Evolutionary conservation across 257 asterid species (phyloP), one percentile per base, ranked within the genome.

Genomic region (Cruciata laevipes): DNA sequence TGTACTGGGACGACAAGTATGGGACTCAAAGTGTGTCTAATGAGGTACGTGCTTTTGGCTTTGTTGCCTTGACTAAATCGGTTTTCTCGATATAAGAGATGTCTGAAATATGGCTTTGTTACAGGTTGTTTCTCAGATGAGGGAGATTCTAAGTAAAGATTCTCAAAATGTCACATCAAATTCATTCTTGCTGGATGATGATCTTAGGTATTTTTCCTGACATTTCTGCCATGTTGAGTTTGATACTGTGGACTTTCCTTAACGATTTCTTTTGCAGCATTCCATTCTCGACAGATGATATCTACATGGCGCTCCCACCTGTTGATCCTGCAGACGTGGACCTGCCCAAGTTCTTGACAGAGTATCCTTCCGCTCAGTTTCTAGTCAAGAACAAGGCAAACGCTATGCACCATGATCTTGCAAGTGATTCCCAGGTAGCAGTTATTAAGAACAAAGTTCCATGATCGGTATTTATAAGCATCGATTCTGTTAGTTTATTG

Each of bases 1-100:
- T 93, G 99, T 93, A 93, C 77, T 90, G 99, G 99, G 99, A 93
- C 85, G 99, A 90, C 76, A 93, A 93, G 69, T 93, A 90, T 75
- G 99, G 99, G 73, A 93, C 99, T 63, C 99, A 90, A 73, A 93
- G 99, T 63, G 99, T 93, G 74, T 93, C 99, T 32, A 88, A 83
- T 68, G 99, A 90, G 86, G 99, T 74, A 81, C 75, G 88, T 83
- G 55, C 60, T 44, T 32, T 44, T 61, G 24, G 1, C 25, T 77
- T 76, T 53, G 42, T 37, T 56, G 1, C 65, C 71, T 47, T 7
- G 10, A 38, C 37, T 65, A 23, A 35, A 7, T 12, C 24, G 23
- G 25, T 37, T 16, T 11, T 47, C 16, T 44, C 8, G 23, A 47
- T 7, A 20, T 14, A 31, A 17, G 70, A 13, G 32, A 25, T 12